Evolutionary conservation across 140 eudicot genomes (phyloP), one percentile per base, ranked within the genome.

Genomic region (Oenanthe javanica): DNA sequence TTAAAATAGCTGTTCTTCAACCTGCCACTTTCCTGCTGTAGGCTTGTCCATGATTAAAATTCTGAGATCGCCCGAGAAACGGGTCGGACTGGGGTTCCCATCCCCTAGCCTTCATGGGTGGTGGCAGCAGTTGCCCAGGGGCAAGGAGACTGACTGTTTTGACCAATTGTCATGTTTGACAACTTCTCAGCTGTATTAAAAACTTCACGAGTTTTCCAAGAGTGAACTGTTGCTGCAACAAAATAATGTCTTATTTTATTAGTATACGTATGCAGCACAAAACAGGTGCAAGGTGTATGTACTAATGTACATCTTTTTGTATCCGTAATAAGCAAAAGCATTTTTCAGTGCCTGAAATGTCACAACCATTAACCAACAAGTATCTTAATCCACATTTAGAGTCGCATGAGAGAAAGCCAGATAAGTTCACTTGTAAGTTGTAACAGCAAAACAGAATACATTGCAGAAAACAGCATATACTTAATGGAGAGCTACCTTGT

Each of bases 91-190:
- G 84, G 51, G 83, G 89, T 79, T 82, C 85, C 81, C 90, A 87
- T 82, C 92, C 93, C 73, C 96, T 96, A 1, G 94, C 91, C 79
- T 87, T 87, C 91, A 90, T 93, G 75, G 93, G 90, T 81, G 96
- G 87, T 15, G 93, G 92, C 76, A 81, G 55, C 42, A 79, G 85
- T 70, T 79, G 87, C 77, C 85, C 82, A 73, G 31, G 31, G 31
- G 31, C 31, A 0, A 31, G 74, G 72, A 57, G 70, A 71, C 76
- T 72, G 82, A 76, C 81, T 86, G 72, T 86, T 90, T 1, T 83
- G 47, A n/a, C 93, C 81, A 67, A 90, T 73, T 1, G 85, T 75
- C 91, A 92, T 85, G 72, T 84, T 89, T 76, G 86, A 86, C 85
- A 92, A 50, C 88, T 89, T 92, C 81, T 86, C 90, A 42, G 88